Conservation (phyloP, 306 rosid genomes). For the Senna siamea region DNA sequence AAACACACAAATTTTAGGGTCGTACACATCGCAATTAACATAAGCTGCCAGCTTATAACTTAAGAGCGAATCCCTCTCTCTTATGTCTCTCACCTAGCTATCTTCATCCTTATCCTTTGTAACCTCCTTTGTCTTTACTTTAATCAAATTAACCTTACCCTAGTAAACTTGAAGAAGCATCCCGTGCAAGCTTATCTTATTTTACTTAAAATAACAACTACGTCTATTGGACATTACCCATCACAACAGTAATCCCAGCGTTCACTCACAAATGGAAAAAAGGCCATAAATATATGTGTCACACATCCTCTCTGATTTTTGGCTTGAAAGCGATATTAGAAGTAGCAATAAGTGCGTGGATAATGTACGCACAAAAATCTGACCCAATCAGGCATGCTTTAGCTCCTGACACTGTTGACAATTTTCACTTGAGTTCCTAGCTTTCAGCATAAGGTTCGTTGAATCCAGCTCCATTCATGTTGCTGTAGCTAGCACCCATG, state of each 20-base stretch:
- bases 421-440: conserved; percentile 20
- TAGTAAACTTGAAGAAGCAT: conserved; percentile 39
- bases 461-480: conserved; percentile 32
- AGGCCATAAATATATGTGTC: conserved; percentile 20
- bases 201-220: conserved; percentile 40
- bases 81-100: background rate
- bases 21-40: conserved; percentile 4
- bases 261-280: conserved; percentile 28
- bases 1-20: conserved; percentile 20
- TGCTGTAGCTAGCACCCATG: background rate
- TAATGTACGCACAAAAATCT: conserved; percentile 1
- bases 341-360: conserved; percentile 18
- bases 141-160: conserved; percentile 40
- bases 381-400: conserved; percentile 26
- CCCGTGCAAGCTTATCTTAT: conserved; percentile 34
- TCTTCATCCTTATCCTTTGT: conserved; percentile 74
- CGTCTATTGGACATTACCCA: conserved; percentile 21
- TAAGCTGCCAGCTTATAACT: conserved; percentile 33
- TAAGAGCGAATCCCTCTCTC: conserved; percentile 46
- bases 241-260: conserved; percentile 25
- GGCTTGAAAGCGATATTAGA: conserved; percentile 39
- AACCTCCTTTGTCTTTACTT: conserved; percentile 43
- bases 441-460: conserved; percentile 40
- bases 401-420: conserved; percentile 44
- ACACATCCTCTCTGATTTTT: conserved; percentile 35